These are phyloP conservation scores for Alopecurus myosuroides DNA, from an alignment of 176 grass and related monocot species.

Conservation along the genomic window DNA sequence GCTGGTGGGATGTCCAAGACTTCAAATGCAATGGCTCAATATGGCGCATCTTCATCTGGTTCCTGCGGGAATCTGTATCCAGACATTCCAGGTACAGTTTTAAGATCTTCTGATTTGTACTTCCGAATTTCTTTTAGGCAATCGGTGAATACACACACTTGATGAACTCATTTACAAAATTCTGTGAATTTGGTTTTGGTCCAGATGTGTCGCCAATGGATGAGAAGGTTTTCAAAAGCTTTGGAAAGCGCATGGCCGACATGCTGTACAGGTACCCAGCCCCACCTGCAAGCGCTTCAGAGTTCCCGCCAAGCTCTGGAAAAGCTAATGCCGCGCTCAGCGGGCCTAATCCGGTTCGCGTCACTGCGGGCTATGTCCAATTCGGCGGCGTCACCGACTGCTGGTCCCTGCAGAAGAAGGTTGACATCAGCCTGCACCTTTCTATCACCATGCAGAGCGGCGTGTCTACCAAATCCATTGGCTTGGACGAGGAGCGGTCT, in stretches of 20 bases:
- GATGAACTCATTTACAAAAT: not conserved
- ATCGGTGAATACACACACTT: not conserved
- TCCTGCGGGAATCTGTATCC: slow-evolving; percentile 21
- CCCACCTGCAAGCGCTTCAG: slow-evolving; percentile 61
- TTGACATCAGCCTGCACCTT: slow-evolving; percentile 41
- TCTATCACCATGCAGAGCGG: slow-evolving; percentile 34
- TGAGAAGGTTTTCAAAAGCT: slow-evolving; percentile 43
- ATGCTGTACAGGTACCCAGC: slow-evolving; percentile 72
- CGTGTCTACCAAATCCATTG: slow-evolving; percentile 30
- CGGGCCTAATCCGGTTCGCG: slow-evolving; percentile 37
- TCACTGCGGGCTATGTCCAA: slow-evolving; percentile 66
- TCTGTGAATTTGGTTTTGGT: not conserved
- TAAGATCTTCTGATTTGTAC: not conserved
- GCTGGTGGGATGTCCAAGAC: not conserved
- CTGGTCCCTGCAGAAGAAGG: slow-evolving; percentile 57
- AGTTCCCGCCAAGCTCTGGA: slow-evolving; percentile 31
- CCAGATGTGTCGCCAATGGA: slow-evolving; percentile 31
- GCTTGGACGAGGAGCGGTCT: not conserved
- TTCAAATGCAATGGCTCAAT: not conserved
- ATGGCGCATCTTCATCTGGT: slow-evolving; percentile 30
- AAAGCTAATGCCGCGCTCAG: slow-evolving; percentile 38
- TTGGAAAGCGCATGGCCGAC: slow-evolving; percentile 47
- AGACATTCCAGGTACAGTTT: slow-evolving; percentile 43
- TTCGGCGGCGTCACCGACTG: slow-evolving; percentile 14
- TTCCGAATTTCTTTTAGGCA: not conserved